These are phyloP conservation scores for Breynia disticha DNA, from an alignment of 441 rosid species.

Conservation along the genomic window DNA sequence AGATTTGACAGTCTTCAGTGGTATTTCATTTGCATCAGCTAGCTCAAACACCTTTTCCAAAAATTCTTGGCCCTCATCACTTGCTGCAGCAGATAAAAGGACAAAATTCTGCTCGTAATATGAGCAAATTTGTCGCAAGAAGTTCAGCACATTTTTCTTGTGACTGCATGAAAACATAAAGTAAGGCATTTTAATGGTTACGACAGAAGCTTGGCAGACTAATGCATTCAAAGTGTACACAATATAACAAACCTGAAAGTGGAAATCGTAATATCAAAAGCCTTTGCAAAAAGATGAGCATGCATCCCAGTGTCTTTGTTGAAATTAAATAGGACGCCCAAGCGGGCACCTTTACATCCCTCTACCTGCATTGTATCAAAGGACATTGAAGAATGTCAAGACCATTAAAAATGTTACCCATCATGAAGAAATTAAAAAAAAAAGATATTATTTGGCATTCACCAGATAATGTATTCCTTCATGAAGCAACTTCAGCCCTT, in stretches of 20 bases:
- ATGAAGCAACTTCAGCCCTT: constrained; percentile 72
- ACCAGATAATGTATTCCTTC: constrained; percentile 94
- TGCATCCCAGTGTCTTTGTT: constrained; percentile 39
- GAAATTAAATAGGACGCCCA: constrained; percentile 73
- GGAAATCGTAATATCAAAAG: constrained; percentile 55
- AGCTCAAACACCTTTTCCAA: constrained; percentile 60
- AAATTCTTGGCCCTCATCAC: constrained; percentile 44
- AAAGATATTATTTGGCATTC: constrained; percentile 10
- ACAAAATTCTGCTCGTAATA: constrained; percentile 60
- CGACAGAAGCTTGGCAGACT: constrained; percentile 1
- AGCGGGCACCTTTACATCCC: constrained; percentile 74
- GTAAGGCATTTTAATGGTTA: constrained; percentile 15
- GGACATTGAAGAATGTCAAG: constrained; percentile 13
- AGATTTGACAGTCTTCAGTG: constrained; percentile 50
- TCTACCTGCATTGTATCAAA: constrained; percentile 45
- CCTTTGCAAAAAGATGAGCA: constrained; percentile 55
- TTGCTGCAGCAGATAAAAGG: constrained; percentile 36
- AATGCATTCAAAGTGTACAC: constrained; percentile 4
- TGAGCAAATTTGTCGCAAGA: constrained; percentile 70
- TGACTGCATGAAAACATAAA: constrained; percentile 47
- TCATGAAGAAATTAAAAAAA: constrained; percentile 7
- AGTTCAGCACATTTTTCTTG: constrained; percentile 58
- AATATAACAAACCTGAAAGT: constrained; percentile 58
- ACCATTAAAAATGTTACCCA: no score
- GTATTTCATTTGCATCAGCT: constrained; percentile 60